Evolutionary conservation across 2,329 filamentous ascomycete species (phyloP), one percentile per base, ranked within the genome.

Genomic region (Hypoxylon sp.): DNA sequence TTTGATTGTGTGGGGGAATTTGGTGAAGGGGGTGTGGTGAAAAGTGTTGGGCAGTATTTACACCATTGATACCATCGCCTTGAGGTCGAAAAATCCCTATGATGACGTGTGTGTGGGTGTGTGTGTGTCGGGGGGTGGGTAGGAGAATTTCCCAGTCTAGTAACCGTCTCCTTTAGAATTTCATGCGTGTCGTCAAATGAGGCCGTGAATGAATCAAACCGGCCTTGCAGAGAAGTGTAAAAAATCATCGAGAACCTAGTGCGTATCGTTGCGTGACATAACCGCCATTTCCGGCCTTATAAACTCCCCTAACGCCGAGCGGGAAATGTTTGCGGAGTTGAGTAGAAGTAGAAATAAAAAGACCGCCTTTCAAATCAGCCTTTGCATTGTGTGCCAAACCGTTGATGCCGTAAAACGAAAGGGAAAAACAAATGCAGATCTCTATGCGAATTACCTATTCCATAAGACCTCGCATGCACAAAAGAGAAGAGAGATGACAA

Each of bases 381-480:
- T 65, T 53, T 59, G 60, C 44, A 27, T 67, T 19, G 53, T 67
- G 53, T 67, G 53, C 64, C 67, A 50, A 69, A 58, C 66, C 63
- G 50, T 65, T 57, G 53, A 71, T 71, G 63, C 69, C 67, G 60
- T 62, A 42, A 42, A 48, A 39, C 11, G 51, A 65, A 67, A 62
- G 32, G 24, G 35, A 17, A 58, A 63, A 54, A 47, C 53, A 44
- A 44, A 71, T 66, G 68, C 65, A 65, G 53, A 64, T 67, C 47
- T 72, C 68, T 72, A 72, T 72, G 66, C 52, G 63, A 46, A 54
- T 67, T 56, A 62, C 60, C 66, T 52, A 44, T 54, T 60, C 53
- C 65, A 56, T 62, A 58, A 65, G 59, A 62, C 57, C n/a, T 62
- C 64, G 54, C 55, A 57, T 64, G 60, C 61, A 53, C 29, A 44